Evolutionary conservation across 305 asterid genomes (phyloP), one percentile per base, ranked within the genome.

Genomic region (Ilex paraguariensis): DNA sequence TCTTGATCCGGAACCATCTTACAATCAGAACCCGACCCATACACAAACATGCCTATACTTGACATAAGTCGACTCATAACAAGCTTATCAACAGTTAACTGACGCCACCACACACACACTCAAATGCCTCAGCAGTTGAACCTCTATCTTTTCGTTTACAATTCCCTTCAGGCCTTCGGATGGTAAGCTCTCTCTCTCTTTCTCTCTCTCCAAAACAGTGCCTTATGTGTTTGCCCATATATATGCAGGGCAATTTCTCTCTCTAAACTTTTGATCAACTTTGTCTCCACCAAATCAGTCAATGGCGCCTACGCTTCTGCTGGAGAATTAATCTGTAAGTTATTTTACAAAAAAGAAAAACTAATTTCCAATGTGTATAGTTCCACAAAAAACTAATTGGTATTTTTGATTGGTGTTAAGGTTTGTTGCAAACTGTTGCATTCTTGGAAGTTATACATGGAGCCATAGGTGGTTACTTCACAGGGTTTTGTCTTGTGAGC

Each of bases 391-490:
- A 36, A 0, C 51, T 28, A 53, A 14, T 13, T 49, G 52, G 5
- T 31, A 13, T 66, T 7, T 30, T 44, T 69, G 33, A 61, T 69
- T 70, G 50, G 66, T 69, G 21, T 69, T 3, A 51, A 89, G 98
- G 93, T 78, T 66, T 89, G 60, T 57, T 92, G 90, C 98, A 92
- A 68, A 36, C 70, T 71, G 56, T 81, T 72, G 97, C 98, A 33
- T 89, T 89, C 82, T 73, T 92, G 91, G 98, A 92, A 78, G 98
- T 92, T 60, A 66, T 89, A 66, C 97, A 89, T 77, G 97, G 98
- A 66, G 92, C 88, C 63, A 36, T 82, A 65, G 97, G 98, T 92
- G 70, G 77, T 50, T 56, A 56, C 49, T 12, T 66, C 44, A 5
- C 40, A 42, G 59, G 56, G 17, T 32, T 55, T n/a, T 59, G 15